These are phyloP conservation scores for Penicillium robsamsonii DNA, from an alignment of 495 filamentous ascomycete species.

Conservation along the genomic window DNA sequence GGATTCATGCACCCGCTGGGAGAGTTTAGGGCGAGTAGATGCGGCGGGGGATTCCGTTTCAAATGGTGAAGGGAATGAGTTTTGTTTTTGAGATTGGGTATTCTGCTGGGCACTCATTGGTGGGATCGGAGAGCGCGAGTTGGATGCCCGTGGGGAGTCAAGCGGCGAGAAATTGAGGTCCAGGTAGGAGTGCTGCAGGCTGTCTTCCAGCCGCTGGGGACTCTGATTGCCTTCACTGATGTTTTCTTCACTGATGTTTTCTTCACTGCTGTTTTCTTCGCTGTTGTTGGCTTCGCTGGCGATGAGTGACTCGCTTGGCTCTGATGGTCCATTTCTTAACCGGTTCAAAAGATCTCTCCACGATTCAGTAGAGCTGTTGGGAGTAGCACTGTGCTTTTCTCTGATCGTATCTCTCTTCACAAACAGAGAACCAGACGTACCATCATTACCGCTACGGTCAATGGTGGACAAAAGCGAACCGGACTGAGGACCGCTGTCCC, in stretches of 20 bases:
- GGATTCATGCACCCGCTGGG: not conserved
- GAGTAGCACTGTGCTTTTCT: slow-evolving; percentile 1
- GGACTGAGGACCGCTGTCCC: slow-evolving; percentile 9
- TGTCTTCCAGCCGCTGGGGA: not conserved
- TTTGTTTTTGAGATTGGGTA: slow-evolving; percentile 10
- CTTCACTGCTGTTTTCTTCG: slow-evolving; percentile 1
- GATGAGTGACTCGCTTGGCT: slow-evolving; percentile 3
- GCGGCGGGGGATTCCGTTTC: slow-evolving; percentile 10
- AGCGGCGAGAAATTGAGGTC: not conserved
- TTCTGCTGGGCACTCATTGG: slow-evolving; percentile 18
- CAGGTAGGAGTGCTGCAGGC: slow-evolving; percentile 6
- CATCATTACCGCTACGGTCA: not conserved
- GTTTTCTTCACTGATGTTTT: slow-evolving; percentile 2
- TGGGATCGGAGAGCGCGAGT: slow-evolving; percentile 16
- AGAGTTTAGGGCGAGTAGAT: slow-evolving; percentile 16
- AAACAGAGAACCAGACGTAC: not conserved
- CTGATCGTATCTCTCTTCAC: not conserved
- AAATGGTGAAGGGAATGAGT: slow-evolving; percentile 2
- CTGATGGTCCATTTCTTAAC: slow-evolving; percentile 18
- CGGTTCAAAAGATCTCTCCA: slow-evolving; percentile 12
- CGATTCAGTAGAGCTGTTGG: not conserved
- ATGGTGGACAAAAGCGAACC: slow-evolving; percentile 20
- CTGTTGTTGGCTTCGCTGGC: slow-evolving; percentile 7
- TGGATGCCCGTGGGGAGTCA: slow-evolving; percentile 1
- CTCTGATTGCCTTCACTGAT: slow-evolving; percentile 6